Conservation (phyloP, 176 grass and related monocot genomes). For the Chloris gayana region DNA sequence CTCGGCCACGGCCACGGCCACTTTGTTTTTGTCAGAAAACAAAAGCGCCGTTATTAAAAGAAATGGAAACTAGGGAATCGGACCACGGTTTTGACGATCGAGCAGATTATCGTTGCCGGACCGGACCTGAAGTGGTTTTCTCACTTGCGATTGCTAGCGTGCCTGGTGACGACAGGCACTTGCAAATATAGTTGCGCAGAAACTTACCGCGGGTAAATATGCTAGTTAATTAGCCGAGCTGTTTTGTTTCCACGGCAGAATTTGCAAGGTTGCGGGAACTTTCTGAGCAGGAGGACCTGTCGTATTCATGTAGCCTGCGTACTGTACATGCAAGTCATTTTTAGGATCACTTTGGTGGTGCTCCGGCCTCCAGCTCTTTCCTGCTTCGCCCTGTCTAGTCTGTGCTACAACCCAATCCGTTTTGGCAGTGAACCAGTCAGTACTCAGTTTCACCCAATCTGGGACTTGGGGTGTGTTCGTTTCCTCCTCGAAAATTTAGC, state of each 20-base stretch:
- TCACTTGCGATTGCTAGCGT: not conserved
- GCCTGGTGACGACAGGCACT: not conserved
- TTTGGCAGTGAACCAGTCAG: not conserved
- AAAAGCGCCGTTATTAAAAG: not conserved
- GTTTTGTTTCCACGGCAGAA: not conserved
- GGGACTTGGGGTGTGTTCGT: too few species aligned
- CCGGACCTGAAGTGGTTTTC: not conserved
- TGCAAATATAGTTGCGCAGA: not conserved
- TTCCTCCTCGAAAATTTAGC: too few species aligned
- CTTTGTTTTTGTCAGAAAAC: not conserved
- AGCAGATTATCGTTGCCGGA: not conserved
- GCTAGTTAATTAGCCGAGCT: not conserved
- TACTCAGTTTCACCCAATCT: not conserved
- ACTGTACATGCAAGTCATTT: too few species aligned
- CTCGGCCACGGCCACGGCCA: not conserved
- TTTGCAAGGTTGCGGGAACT: not conserved
- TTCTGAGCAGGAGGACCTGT: not conserved
- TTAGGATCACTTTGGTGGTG: too few species aligned
- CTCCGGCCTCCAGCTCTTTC: too few species aligned
- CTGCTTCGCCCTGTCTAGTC: too few species aligned
- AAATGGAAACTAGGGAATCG: not conserved
- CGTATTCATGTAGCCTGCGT: too few species aligned
- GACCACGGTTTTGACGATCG: conserved; percentile 1
- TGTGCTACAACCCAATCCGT: too few species aligned
- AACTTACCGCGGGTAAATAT: not conserved